phyloP scores from a whole-genome alignment of 106 monocot genomes.

The Triglochin maritima region DNA sequence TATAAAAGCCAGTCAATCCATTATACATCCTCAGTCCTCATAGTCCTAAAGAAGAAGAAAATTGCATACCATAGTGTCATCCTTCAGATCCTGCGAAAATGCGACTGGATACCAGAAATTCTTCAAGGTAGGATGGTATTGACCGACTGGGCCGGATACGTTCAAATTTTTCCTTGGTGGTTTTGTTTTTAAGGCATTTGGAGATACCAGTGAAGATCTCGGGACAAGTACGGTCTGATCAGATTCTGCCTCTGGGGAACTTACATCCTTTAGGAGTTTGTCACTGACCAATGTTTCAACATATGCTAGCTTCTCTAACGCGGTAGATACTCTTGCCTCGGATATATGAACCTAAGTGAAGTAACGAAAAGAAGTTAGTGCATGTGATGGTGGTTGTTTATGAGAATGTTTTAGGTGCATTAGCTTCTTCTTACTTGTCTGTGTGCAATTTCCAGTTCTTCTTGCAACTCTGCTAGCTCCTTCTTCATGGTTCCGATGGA shows the following conservation, averaged over 20 bases:
- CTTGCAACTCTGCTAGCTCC: constrained; percentile 78
- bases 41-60: neutral
- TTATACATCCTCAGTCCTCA: neutral
- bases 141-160: constrained; percentile 72
- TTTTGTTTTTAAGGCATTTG: constrained; percentile 12
- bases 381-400: neutral
- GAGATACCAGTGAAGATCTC: constrained; percentile 42
- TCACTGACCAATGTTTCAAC: constrained; percentile 74
- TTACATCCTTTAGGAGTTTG: constrained; percentile 44
- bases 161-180: constrained; percentile 40
- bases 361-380: neutral
- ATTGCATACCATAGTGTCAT: constrained; percentile 53
- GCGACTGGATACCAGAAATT: constrained; percentile 92
- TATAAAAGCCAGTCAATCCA: neutral
- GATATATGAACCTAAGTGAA: constrained; percentile 74
- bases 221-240: constrained; percentile 21
- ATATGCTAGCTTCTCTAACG: constrained; percentile 73
- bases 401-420: neutral
- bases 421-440: constrained; percentile 31
- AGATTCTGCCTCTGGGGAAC: constrained; percentile 29
- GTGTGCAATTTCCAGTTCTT: constrained; percentile 68
- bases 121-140: constrained; percentile 55
- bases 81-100: constrained; percentile 63
- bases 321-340: constrained; percentile 66
- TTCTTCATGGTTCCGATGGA: constrained; percentile 88